phyloP scores from a whole-genome alignment of 1,284 basidiomycete genomes.

The Vanrija sp. region DNA sequence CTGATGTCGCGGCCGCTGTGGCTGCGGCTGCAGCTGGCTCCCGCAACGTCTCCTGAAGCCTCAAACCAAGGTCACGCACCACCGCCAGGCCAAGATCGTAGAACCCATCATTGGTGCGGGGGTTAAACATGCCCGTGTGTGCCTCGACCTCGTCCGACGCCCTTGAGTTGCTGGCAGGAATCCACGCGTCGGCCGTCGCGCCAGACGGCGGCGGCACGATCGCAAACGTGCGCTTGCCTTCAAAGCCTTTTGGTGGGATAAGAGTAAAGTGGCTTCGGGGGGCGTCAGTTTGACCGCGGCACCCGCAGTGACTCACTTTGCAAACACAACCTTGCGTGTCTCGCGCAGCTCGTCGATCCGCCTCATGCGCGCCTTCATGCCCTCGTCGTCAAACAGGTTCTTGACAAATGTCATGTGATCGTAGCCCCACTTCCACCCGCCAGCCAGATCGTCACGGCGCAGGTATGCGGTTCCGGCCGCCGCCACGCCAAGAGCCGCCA shows the following conservation, averaged over 20 bases:
- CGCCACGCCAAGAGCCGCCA: slow-evolving; percentile 66
- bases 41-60: slow-evolving; percentile 28
- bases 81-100: slow-evolving; percentile 74
- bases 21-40: too few relatives aligned
- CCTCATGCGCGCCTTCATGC: slow-evolving; percentile 62
- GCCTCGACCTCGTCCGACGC: slow-evolving; percentile 78
- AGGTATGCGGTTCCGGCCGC: slow-evolving; percentile 77
- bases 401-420: slow-evolving; percentile 90
- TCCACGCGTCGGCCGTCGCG: slow-evolving; percentile 57
- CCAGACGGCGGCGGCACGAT: slow-evolving; percentile 62
- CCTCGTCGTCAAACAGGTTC: slow-evolving; percentile 76
- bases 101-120: slow-evolving; percentile 80
- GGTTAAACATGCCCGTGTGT: slow-evolving; percentile 84
- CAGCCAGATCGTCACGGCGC: slow-evolving; percentile 59
- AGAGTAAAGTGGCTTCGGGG: slow-evolving; percentile 67
- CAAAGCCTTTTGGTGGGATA: slow-evolving; percentile 60
- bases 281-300: slow-evolving; percentile 3
- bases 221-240: slow-evolving; percentile 64
- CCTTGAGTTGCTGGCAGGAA: slow-evolving; percentile 61
- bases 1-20: too few relatives aligned
- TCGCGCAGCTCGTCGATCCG: slow-evolving; percentile 60
- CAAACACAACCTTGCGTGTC: slow-evolving; percentile 57
- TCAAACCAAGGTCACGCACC: slow-evolving; percentile 45
- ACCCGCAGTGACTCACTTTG: slow-evolving; percentile 58
- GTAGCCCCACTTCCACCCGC: slow-evolving; percentile 69